These are phyloP conservation scores for Dryas octopetala DNA, from an alignment of 306 rosid genomes.

Conservation along the genomic window DNA sequence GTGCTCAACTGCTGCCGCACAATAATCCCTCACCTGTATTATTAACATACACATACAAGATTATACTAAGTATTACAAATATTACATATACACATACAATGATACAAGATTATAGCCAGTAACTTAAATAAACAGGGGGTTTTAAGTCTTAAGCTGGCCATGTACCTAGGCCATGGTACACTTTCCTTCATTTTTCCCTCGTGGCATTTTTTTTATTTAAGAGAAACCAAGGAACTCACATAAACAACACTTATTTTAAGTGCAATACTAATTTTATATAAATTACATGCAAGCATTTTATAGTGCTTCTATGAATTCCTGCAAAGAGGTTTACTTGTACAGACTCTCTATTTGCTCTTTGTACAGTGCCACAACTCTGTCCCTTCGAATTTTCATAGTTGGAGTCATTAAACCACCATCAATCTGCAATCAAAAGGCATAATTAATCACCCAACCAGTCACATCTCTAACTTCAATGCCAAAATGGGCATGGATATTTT, in stretches of 20 bases:
- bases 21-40: too few species aligned
- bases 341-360: slow-evolving; percentile 66
- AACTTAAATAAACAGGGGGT: background rate
- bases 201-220: background rate
- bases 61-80: background rate
- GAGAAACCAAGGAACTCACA: background rate
- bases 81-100: background rate
- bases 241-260: too few species aligned
- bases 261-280: background rate
- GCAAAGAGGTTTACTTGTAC: slow-evolving; percentile 41
- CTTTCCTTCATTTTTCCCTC: background rate
- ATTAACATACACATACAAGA: too few species aligned
- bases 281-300: background rate
- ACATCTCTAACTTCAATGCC: slow-evolving; percentile 1
- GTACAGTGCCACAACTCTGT: slow-evolving; percentile 55
- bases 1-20: too few species aligned
- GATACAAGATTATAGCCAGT: background rate
- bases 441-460: slow-evolving; percentile 21
- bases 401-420: slow-evolving; percentile 89
- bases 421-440: slow-evolving; percentile 50
- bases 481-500: slow-evolving; percentile 26
- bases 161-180: background rate
- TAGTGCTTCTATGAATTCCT: background rate
- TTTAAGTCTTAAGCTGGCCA: background rate
- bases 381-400: slow-evolving; percentile 87